Conservation (phyloP, 2,329 filamentous ascomycete genomes). For the Byssoonygena ceratinophila region DNA sequence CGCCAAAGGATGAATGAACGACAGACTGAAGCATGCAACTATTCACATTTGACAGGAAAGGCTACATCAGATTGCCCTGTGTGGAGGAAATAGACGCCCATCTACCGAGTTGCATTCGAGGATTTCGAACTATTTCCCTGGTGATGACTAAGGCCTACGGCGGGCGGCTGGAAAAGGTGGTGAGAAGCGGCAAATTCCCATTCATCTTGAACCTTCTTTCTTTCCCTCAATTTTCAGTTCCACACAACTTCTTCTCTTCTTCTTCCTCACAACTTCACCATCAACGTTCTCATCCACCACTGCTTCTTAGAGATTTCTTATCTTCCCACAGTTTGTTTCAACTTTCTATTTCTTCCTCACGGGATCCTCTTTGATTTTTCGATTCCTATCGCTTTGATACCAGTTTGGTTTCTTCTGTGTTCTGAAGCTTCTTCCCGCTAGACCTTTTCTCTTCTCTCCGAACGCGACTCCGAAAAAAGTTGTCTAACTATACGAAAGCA, state of each 20-base stretch:
- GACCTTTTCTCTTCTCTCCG: slow-evolving; percentile 16
- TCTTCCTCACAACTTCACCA: slow-evolving; percentile 6
- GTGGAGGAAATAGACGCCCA: no score
- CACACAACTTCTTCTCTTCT: slow-evolving; percentile 10
- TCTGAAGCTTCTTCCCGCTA: slow-evolving; percentile 16
- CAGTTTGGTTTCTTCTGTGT: slow-evolving; percentile 13
- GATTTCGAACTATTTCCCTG: no score
- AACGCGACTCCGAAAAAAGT: not conserved
- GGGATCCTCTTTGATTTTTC: slow-evolving; percentile 12
- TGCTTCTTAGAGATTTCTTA: slow-evolving; percentile 16
- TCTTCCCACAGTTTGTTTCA: slow-evolving; percentile 12
- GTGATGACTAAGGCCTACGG: no score
- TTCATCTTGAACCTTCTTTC: slow-evolving; percentile 7
- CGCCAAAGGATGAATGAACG: no score
- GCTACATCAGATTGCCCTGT: no score
- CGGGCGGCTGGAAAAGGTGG: not conserved
- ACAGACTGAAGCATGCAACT: no score
- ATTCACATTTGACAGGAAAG: no score
- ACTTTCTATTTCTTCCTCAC: slow-evolving; percentile 10
- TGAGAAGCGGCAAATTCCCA: slow-evolving; percentile 2
- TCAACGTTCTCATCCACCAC: not conserved
- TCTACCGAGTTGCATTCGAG: no score
- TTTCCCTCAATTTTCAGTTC: slow-evolving; percentile 8
- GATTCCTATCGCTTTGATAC: slow-evolving; percentile 3
- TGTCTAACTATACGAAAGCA: no score